Base-by-base conservation (phyloP, 148 eudicot genomes). In the Vaccinium vitisidaea region DNA sequence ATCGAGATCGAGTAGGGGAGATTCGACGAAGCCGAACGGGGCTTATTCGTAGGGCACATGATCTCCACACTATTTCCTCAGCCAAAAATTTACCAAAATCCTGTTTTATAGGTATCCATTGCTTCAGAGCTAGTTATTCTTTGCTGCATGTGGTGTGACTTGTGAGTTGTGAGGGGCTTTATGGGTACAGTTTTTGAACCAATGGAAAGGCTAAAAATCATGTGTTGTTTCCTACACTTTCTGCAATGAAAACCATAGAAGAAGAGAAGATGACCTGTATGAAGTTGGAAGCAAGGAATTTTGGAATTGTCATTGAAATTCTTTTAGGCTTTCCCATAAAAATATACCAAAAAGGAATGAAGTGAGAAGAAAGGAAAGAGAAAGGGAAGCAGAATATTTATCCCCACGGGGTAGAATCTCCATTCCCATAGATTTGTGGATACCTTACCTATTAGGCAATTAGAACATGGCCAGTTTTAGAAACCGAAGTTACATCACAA, bases 81-180 rank as follows among this genome's bases (percentile, higher is more conserved):
- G 7, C 43, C 83, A 61, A 81, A 63, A 80, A 43, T 14, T 14
- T 14, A 63, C 18, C 71, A 74, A 74, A 7, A 39, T 18, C 70
- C 61, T 48, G 23, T 85, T 16, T 2, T 76, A 27, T 18, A n/a
- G 5, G 21, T 73, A 75, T 82, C 75, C 84, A 53, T 85, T 81
- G 32, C 87, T 85, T 85, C 83, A 56, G 15, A 59, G 71, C 12
- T 32, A 76, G 77, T 81, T 85, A 85, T 85, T 75, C 87, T 63
- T 85, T 81, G 81, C 86, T 13, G 63, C 54, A 77, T 5, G 30
- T 74, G 46, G 8, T 53, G 48, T 63, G 65, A 30, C 76, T 77
- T 61, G 46, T 43, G 6, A 43, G 46, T 77, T 61, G 46, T 43
- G 6, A 43, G 46, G 7, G 46, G 46, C 46, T 69, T 69, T 69